Conservation (phyloP, 768 basidiomycete species). For the Galerina sulciceps region DNA sequence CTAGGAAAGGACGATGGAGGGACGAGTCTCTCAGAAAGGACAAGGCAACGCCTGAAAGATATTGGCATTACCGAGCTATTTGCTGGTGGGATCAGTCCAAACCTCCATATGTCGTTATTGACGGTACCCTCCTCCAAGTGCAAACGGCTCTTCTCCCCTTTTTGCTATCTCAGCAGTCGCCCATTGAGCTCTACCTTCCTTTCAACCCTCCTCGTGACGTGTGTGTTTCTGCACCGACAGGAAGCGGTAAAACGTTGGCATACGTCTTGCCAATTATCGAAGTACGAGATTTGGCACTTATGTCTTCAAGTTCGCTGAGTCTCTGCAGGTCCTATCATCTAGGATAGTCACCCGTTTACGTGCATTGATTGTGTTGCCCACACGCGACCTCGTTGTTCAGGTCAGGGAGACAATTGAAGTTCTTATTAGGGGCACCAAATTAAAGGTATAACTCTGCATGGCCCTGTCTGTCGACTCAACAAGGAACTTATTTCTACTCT, state of each 20-base stretch:
- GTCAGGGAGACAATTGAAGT: slow-evolving; percentile 92
- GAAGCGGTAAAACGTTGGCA: slow-evolving; percentile 97
- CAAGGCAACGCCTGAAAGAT: slow-evolving; percentile 64
- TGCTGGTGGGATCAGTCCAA: slow-evolving; percentile 61
- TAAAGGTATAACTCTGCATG: slow-evolving; percentile 63
- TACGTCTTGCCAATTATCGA: slow-evolving; percentile 94
- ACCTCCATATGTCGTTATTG: slow-evolving; percentile 3
- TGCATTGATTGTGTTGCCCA: slow-evolving; percentile 90
- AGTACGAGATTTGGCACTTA: slow-evolving; percentile 38
- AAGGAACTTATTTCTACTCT: not conserved
- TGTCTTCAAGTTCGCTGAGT: not conserved
- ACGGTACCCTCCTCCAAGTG: slow-evolving; percentile 48
- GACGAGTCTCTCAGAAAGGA: slow-evolving; percentile 61
- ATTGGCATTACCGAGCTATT: slow-evolving; percentile 88
- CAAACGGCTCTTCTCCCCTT: slow-evolving; percentile 89
- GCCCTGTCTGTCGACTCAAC: not conserved
- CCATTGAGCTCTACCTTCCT: slow-evolving; percentile 63
- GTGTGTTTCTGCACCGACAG: slow-evolving; percentile 96
- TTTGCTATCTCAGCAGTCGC: slow-evolving; percentile 55
- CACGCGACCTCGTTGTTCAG: slow-evolving; percentile 90
- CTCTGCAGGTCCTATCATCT: slow-evolving; percentile 65
- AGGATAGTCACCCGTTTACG: slow-evolving; percentile 83
- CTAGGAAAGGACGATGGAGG: slow-evolving; percentile 41
- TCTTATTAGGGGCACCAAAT: slow-evolving; percentile 79
- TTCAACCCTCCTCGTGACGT: slow-evolving; percentile 75